A percentile compares a stretch with the other conserved stretches of the same genome.
Conservation (phyloP, 305 asterid genomes). For the Rubia peregrina region DNA sequence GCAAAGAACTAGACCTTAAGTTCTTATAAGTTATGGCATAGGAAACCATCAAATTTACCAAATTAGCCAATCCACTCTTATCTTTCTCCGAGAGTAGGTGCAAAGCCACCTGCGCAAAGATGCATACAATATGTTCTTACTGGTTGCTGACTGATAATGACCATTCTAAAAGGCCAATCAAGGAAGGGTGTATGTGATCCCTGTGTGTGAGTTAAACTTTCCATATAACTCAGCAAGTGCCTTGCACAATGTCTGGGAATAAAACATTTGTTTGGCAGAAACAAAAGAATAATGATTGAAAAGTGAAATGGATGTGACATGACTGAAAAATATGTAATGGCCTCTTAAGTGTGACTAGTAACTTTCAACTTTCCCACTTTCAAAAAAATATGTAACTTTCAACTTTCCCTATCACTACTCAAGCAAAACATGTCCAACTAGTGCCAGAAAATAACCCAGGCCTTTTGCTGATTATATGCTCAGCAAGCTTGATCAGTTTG, state of each 20-base stretch:
- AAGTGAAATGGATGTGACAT: not conserved
- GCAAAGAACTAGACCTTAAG: conserved; percentile 43
- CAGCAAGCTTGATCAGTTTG: not conserved
- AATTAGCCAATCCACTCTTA: conserved; percentile 48
- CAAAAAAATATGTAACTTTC: no score
- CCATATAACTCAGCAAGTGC: not conserved
- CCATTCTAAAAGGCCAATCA: conserved; percentile 7
- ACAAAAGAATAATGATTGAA: not conserved
- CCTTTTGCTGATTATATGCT: not conserved
- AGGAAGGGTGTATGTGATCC: not conserved
- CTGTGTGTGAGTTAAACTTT: not conserved
- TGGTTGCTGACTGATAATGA: conserved; percentile 11
- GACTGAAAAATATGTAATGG: not conserved
- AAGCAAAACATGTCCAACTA: not conserved
- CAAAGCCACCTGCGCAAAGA: conserved; percentile 58
- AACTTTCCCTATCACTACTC: not conserved
- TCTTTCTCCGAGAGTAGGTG: conserved; percentile 85
- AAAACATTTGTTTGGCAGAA: not conserved
- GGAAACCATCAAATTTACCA: conserved; percentile 78
- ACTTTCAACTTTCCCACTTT: not conserved
- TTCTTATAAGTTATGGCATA: conserved; percentile 79
- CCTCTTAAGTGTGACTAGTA: not conserved
- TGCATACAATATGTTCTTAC: conserved; percentile 24
- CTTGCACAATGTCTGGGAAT: not conserved
- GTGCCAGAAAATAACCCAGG: not conserved